phyloP scores from a whole-genome alignment of 352 stramenopile genomes.

The Phytophthora cactorum region DNA sequence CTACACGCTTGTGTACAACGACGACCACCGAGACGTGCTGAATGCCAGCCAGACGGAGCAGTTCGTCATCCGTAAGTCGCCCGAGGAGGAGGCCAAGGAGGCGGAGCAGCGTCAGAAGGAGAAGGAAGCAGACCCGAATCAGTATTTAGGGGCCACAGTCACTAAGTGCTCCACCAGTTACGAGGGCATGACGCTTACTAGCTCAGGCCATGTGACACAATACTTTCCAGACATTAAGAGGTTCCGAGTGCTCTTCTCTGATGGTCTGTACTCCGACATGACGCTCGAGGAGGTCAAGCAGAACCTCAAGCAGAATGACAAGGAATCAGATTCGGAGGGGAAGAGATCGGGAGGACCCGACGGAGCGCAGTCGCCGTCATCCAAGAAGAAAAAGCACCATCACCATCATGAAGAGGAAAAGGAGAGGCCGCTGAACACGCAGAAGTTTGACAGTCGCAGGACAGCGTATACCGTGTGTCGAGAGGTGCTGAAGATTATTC shows the following conservation, averaged over 20 bases:
- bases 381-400: constrained; percentile 36
- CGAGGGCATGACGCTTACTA: constrained; percentile 46
- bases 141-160: constrained; percentile 45
- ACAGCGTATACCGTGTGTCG: constrained; percentile 56
- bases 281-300: constrained; percentile 43
- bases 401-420: constrained; percentile 17
- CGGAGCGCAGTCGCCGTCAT: background rate
- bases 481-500: constrained; percentile 56
- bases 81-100: constrained; percentile 9
- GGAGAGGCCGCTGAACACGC: constrained; percentile 41
- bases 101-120: constrained; percentile 1
- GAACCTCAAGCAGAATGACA: constrained; percentile 9
- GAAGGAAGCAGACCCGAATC: constrained; percentile 42
- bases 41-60: constrained; percentile 35
- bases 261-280: constrained; percentile 56
- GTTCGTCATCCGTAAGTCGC: constrained; percentile 46
- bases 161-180: constrained; percentile 58
- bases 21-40: constrained; percentile 52
- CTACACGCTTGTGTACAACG: constrained; percentile 63
- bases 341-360: constrained; percentile 29
- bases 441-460: constrained; percentile 56
- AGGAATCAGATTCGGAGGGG: constrained; percentile 7
- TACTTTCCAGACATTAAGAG: constrained; percentile 50
- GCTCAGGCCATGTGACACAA: constrained; percentile 49
- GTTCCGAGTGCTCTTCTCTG: constrained; percentile 55